Evolutionary conservation across 2,329 filamentous ascomycete species (phyloP), one percentile per base, ranked within the genome.

Genomic region (Claviceps sp.): DNA sequence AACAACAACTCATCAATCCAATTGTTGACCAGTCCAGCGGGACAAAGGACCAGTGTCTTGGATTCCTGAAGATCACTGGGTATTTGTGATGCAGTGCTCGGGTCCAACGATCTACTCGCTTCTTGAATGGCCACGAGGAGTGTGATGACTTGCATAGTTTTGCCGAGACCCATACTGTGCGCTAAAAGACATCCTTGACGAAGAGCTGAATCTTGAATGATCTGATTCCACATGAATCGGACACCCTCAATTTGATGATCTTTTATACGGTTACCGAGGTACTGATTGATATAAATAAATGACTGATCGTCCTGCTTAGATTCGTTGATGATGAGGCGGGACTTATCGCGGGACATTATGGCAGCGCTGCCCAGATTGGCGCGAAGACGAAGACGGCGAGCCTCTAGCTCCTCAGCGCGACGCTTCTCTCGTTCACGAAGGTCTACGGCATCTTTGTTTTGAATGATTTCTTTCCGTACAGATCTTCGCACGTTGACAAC

Each of bases 151-250:
- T 95, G 89, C 83, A 95, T 89, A 0, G 89, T 94, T 70, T 95
- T 96, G 16, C 89, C 89, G 2, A 95, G 70, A 1, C 90, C 90
- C 89, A 95, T 95, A 0, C 87, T 88, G 64, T 95, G 89, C 5
- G 89, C 86, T 20, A 95, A 73, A 13, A 95, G 74, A 62, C 87
- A 94, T 2, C 89, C 89, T 65, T 89, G 82, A 18, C 75, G 74
- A 5, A 72, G 69, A 4, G 74, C 69, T 1, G 71, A 63, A 52
- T 82, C 76, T 36, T 76, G 74, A 5, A 91, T 78, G 45, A 95
- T 71, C 56, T 91, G 85, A 58, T 89, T 82, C 89, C 90, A 96
- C 72, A 96, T 78, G 66, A 95, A 95, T 11, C 84, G 82, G 20
- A 95, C 80, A 1, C 90, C 90, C 1, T 80, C 74, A 47, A 94